Percentiles rank a stretch among this genome's conserved stretches.
Conservation (phyloP, 805 yeast genomes). For the Ogataea corticis region DNA sequence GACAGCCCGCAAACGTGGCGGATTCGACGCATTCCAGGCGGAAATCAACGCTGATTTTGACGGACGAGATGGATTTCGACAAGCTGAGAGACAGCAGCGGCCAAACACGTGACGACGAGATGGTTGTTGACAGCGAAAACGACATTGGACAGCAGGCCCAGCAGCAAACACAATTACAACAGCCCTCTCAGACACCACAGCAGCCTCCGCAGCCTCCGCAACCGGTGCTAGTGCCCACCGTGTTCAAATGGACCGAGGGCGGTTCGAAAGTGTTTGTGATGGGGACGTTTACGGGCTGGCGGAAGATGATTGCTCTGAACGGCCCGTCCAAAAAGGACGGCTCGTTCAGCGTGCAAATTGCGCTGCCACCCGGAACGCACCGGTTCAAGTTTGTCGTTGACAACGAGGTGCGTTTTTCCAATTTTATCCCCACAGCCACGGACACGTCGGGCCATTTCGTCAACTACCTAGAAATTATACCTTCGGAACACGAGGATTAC, state of each 20-base stretch:
- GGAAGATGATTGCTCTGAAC: conserved; percentile 90
- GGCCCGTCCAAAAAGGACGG: conserved; percentile 49
- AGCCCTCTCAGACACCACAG: conserved; percentile 4
- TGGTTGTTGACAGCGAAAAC: conserved; percentile 29
- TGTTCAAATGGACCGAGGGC: conserved; percentile 93
- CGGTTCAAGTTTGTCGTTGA: conserved; percentile 92
- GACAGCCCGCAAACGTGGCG: conserved; percentile 13
- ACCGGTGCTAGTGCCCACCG: conserved; percentile 48
- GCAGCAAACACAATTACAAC: conserved; percentile 17
- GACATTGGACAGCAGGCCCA: conserved; percentile 29
- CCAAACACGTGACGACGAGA: conserved; percentile 32
- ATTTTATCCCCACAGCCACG: conserved; percentile 91
- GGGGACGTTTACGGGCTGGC: conserved; percentile 97
- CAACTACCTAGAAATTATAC: conserved; percentile 75
- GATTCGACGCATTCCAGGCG: conserved; percentile 39
- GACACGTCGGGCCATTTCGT: conserved; percentile 96
- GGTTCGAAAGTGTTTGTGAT: conserved; percentile 94
- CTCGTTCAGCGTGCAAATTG: conserved; percentile 65
- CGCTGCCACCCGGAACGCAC: conserved; percentile 88
- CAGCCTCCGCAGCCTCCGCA: conserved; percentile 19
- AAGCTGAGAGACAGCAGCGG: conserved; percentile 15
- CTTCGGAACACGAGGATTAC: conserved; percentile 31
- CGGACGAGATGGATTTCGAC: conserved; percentile 50
- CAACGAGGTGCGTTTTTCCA: conserved; percentile 86
- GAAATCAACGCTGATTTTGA: conserved; percentile 69